Percentiles rank a stretch among this genome's conserved stretches.
These are phyloP conservation scores for Cyberlindnera lachancei DNA, from an alignment of 805 yeast genomes.

Conservation along the genomic window DNA sequence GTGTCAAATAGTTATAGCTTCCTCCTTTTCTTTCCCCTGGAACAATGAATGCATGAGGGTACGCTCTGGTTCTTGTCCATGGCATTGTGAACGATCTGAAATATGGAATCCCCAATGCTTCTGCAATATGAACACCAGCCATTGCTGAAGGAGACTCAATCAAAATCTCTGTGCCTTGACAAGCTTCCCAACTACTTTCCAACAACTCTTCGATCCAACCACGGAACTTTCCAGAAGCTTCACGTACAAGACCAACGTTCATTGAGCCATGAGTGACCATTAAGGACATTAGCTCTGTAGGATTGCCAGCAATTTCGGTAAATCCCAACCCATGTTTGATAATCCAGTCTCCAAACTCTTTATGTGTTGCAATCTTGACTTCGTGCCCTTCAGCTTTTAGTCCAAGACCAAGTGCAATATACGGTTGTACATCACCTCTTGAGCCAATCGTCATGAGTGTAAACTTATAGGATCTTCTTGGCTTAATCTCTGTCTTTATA, in stretches of 20 bases:
- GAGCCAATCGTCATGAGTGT: slow-evolving; percentile 86
- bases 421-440: slow-evolving; percentile 96
- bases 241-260: slow-evolving; percentile 74
- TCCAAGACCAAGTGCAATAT: slow-evolving; percentile 82
- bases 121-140: slow-evolving; percentile 94
- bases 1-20: slow-evolving; percentile 85
- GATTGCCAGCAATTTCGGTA: slow-evolving; percentile 81
- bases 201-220: slow-evolving; percentile 79
- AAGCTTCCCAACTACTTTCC: slow-evolving; percentile 75
- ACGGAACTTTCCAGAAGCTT: slow-evolving; percentile 72
- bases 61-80: slow-evolving; percentile 93
- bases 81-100: slow-evolving; percentile 98
- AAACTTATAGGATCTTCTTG: slow-evolving; percentile 48
- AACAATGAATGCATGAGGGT: slow-evolving; percentile 93
- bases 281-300: slow-evolving; percentile 82
- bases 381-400: slow-evolving; percentile 73
- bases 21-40: slow-evolving; percentile 94
- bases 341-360: slow-evolving; percentile 75
- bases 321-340: slow-evolving; percentile 58
- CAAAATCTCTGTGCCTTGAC: slow-evolving; percentile 70
- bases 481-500: slow-evolving; percentile 41
- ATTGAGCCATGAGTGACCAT: slow-evolving; percentile 90
- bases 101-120: slow-evolving; percentile 82
- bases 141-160: slow-evolving; percentile 96
- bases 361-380: slow-evolving; percentile 81